phyloP scores from a whole-genome alignment of 164 flowering plant species.

The Berberis thunbergii region DNA sequence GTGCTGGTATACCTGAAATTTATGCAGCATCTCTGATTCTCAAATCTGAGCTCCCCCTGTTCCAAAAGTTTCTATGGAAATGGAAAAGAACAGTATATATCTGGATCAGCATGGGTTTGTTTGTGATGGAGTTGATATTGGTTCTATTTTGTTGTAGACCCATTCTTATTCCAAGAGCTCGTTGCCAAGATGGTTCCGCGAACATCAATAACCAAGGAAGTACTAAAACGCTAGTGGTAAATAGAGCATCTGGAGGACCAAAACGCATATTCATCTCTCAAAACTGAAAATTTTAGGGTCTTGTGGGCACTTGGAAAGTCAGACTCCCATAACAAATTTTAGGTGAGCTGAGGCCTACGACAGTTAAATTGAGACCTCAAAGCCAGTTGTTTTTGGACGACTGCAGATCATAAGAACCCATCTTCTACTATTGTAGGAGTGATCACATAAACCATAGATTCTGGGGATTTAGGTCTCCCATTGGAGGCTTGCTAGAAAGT shows the following conservation, averaged over 20 bases:
- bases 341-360: too few species aligned
- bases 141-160: conserved; percentile 56
- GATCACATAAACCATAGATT: too few species aligned
- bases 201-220: conserved; percentile 4
- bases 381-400: too few species aligned
- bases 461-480: too few species aligned
- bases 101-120: conserved; percentile 44
- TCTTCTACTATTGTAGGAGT: too few species aligned
- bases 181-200: conserved; percentile 22
- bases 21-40: conserved; percentile 52
- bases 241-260: background rate
- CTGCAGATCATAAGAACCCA: too few species aligned
- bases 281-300: too few species aligned
- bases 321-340: too few species aligned
- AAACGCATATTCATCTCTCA: too few species aligned
- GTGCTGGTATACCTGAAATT: conserved; percentile 86
- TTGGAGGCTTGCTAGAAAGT: too few species aligned
- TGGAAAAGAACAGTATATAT: conserved; percentile 67
- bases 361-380: too few species aligned
- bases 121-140: conserved; percentile 44
- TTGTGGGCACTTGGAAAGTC: too few species aligned
- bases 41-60: conserved; percentile 65
- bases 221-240: background rate
- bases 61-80: conserved; percentile 59
- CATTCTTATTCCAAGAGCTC: conserved; percentile 44